Evolutionary conservation across 148 eudicot genomes (phyloP), one percentile per base, ranked within the genome.

Genomic region (Fagopyrum esculentum): DNA sequence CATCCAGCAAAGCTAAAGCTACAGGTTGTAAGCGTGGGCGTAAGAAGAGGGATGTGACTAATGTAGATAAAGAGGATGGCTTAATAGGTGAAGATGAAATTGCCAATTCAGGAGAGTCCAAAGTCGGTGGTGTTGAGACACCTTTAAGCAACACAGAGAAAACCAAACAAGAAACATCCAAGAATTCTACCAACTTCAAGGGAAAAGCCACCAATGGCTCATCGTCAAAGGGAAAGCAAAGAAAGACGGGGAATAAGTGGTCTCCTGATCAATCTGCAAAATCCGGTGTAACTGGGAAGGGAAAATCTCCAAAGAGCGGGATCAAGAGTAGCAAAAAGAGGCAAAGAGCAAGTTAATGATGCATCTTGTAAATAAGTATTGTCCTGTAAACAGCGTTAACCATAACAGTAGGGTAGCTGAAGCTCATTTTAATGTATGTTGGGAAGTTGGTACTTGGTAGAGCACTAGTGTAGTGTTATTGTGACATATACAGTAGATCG

Each of bases 121-220:
- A 49, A 49, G 52, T 5, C 12, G 59, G n/a, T 15, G 57, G n/a
- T 12, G 4, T 15, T 54, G 19, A 54, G 57, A 54, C 57, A 15
- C 57, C 57, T 54, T 54, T 54, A 54, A 17, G 59, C 59, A 55
- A 7, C 59, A 55, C 59, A 7, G n/a, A 55, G 17, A 55, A 55
- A 55, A 55, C 17, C 15, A 55, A 55, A 55, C 59, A 55, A 55
- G 59, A 55, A 55, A n/a, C 59, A 55, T 55, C 59, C 59, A 55
- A 55, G 16, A 55, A 16, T 4, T 15, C 19, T 55, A 7, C 6
- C 59, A n/a, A 5, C 10, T 49, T 13, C 22, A 55, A n/a, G 7
- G 13, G n/a, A 19, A 3, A 17, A 15, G 17, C 6, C n/a, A 3
- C 19, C n/a, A 55, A 55, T 55, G 59, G 59, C 59, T 13, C 6